Conservation (phyloP, 176 grass and related monocot species). For the Aegilops umbellulata region DNA sequence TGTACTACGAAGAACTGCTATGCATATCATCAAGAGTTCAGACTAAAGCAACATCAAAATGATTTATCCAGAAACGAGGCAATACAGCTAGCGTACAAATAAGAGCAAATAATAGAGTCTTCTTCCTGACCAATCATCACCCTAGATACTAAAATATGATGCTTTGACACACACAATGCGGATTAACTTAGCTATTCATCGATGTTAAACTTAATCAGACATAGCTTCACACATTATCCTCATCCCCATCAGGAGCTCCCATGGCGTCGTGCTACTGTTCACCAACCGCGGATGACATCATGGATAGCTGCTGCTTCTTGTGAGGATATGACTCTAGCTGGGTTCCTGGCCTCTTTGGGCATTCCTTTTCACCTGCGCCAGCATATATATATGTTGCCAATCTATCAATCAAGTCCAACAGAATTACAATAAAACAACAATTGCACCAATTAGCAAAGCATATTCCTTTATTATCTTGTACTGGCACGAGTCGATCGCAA, state of each 20-base stretch:
- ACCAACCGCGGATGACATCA: background rate
- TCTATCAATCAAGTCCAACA: background rate
- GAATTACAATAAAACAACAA: background rate
- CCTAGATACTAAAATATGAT: background rate
- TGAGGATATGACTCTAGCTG: background rate
- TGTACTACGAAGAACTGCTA: too few species aligned
- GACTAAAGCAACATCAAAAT: too few species aligned
- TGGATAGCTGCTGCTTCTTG: background rate
- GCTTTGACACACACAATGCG: background rate
- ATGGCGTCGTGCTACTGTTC: background rate
- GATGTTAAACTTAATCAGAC: background rate
- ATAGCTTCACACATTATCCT: background rate
- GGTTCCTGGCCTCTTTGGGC: background rate
- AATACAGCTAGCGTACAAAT: too few species aligned
- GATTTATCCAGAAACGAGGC: too few species aligned
- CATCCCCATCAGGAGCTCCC: background rate
- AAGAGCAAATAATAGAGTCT: too few species aligned
- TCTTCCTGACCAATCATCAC: too few species aligned
- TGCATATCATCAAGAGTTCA: too few species aligned
- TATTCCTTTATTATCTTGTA: background rate
- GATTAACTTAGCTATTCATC: background rate
- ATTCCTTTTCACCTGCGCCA: background rate
- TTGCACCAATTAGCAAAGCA: background rate
- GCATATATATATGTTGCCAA: background rate
- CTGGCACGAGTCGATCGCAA: background rate